Conservation (phyloP, 2,329 filamentous ascomycete genomes). For the Aureobasidium vineae region DNA sequence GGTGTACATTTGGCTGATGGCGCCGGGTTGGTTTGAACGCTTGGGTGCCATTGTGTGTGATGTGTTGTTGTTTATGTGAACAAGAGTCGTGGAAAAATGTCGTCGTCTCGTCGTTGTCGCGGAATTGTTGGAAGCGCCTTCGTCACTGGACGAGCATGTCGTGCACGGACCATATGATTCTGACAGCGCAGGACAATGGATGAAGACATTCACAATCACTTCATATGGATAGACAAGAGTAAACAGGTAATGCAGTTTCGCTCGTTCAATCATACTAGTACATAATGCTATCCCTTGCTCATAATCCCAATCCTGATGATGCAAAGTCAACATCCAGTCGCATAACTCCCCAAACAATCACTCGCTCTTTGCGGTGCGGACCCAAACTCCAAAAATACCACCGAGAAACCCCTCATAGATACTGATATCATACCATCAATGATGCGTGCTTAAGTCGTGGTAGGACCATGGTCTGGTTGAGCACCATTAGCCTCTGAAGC, state of each 20-base stretch:
- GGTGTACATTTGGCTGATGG: slow-evolving; percentile 42
- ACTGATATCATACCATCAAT: not conserved
- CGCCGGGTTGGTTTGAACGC: slow-evolving; percentile 33
- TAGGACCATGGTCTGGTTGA: not conserved
- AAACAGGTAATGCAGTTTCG: not conserved
- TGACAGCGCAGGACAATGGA: not conserved
- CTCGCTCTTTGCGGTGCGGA: not conserved
- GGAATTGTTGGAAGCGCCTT: slow-evolving; percentile 10
- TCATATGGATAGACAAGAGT: not conserved
- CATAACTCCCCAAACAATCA: not conserved
- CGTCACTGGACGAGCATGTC: slow-evolving; percentile 4
- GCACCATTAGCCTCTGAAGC: not conserved
- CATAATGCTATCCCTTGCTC: not conserved
- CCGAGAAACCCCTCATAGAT: not conserved
- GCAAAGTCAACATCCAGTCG: not conserved
- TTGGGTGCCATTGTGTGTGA: slow-evolving; percentile 28
- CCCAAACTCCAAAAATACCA: not conserved
- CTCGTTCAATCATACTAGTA: slow-evolving; percentile 14
- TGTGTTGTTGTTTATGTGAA: not conserved
- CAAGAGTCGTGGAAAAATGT: not conserved
- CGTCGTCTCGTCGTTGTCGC: not conserved
- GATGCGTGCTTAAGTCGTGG: not conserved
- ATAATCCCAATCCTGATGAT: not conserved
- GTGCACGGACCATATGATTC: not conserved
- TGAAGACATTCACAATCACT: not conserved